Conservation (phyloP, 768 basidiomycete species). For the Tylopilus rubrobrunneus region DNA sequence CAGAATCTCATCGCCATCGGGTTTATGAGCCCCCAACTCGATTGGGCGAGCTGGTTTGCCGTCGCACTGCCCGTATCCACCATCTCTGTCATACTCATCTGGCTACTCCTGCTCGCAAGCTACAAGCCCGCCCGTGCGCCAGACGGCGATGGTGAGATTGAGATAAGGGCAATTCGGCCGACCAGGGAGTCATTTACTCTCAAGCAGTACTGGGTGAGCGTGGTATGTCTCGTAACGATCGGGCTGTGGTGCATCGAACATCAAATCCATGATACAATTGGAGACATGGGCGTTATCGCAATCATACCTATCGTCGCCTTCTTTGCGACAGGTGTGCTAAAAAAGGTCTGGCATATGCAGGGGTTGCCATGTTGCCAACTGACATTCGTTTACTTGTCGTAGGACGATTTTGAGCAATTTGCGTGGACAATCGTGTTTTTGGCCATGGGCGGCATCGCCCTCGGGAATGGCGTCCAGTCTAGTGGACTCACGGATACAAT, state of each 20-base stretch:
- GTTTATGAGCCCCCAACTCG: constrained; percentile 80
- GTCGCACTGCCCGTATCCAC: constrained; percentile 90
- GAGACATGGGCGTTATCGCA: constrained; percentile 98
- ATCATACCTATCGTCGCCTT: constrained; percentile 90
- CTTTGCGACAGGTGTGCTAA: constrained; percentile 89
- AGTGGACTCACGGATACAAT: constrained; percentile 84
- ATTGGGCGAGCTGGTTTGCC: constrained; percentile 92
- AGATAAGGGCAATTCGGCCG: constrained; percentile 81
- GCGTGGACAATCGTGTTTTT: constrained; percentile 94
- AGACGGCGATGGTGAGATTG: constrained; percentile 71
- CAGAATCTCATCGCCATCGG: constrained; percentile 92
- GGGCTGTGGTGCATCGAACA: constrained; percentile 87
- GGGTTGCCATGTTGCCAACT: neutral
- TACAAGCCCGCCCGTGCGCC: constrained; percentile 74
- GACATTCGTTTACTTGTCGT: constrained; percentile 1
- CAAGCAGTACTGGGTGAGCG: constrained; percentile 88
- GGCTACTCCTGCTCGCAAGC: constrained; percentile 80
- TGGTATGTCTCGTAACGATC: constrained; percentile 83
- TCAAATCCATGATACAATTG: constrained; percentile 66
- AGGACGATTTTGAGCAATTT: constrained; percentile 96
- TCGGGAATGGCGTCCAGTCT: constrained; percentile 88
- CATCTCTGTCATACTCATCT: constrained; percentile 84
- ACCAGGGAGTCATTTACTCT: constrained; percentile 75
- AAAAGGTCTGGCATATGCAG: constrained; percentile 59
- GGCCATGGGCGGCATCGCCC: constrained; percentile 96